Conservation (phyloP, 208 protist genomes). For the Acanthamoeba lenticulata region DNA sequence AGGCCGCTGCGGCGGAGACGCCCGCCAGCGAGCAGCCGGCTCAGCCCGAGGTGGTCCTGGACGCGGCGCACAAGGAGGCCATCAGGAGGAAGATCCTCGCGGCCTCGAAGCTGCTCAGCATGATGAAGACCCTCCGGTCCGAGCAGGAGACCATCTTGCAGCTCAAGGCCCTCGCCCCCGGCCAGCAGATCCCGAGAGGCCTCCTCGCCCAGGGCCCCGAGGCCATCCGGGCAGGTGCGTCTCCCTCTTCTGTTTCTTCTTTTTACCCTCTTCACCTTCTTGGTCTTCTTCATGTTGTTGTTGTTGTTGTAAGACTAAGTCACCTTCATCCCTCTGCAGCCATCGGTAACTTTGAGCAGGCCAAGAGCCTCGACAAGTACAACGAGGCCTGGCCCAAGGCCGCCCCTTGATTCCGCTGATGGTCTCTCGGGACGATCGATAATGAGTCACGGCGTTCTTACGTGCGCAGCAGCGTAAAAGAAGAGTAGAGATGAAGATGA, state of each 20-base stretch:
- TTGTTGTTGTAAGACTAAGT: too few relatives aligned
- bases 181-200: constrained; percentile 83
- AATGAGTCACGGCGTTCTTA: not conserved
- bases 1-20: not conserved
- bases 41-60: not conserved
- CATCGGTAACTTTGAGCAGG: constrained; percentile 85
- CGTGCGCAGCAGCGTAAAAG: not conserved
- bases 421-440: too few relatives aligned
- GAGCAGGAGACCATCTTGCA: constrained; percentile 86
- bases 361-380: constrained; percentile 84
- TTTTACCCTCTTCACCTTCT: not conserved
- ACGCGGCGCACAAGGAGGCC: constrained; percentile 75
- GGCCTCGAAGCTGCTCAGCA: not conserved
- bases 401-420: not conserved
- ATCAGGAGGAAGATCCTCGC: constrained; percentile 85
- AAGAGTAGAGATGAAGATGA: not conserved
- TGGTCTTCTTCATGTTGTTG: too few relatives aligned
- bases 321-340: too few relatives aligned
- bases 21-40: too few relatives aligned
- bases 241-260: not conserved
- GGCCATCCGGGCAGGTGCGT: constrained; percentile 81
- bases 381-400: constrained; percentile 87
- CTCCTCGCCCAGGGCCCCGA: constrained; percentile 84
- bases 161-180: constrained; percentile 87
- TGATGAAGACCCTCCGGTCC: constrained; percentile 68